Percentiles rank a stretch among this genome's conserved stretches.
These are phyloP conservation scores for Exserohilum turcica DNA, from an alignment of 2,329 filamentous ascomycete species.

Conservation along the genomic window DNA sequence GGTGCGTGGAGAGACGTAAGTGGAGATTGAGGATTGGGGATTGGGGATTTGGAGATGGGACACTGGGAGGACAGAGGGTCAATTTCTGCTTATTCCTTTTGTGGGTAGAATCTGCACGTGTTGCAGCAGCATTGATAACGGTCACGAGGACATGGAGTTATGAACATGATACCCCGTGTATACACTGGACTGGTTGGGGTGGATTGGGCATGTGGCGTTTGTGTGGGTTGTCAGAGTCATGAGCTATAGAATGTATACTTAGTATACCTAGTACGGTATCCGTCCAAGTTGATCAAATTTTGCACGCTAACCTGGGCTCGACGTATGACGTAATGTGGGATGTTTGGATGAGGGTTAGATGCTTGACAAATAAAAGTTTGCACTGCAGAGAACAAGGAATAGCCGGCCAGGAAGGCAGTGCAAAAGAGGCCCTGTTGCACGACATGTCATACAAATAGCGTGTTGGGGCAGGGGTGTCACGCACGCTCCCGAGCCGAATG, in stretches of 20 bases:
- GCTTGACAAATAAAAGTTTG: not conserved
- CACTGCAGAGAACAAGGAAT: not conserved
- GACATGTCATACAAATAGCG: not conserved
- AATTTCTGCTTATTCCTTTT: constrained; percentile 8
- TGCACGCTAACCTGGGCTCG: not conserved
- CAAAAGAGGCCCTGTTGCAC: not conserved
- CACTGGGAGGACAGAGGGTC: not conserved
- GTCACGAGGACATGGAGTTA: constrained; percentile 10
- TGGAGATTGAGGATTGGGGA: not conserved
- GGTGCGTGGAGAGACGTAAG: constrained; percentile 8
- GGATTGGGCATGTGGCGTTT: constrained; percentile 10
- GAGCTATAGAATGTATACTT: not conserved
- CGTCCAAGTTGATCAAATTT: not conserved
- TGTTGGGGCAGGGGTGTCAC: constrained; percentile 9
- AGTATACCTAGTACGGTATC: not conserved
- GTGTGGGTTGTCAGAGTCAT: constrained; percentile 3
- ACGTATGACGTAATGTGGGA: not conserved
- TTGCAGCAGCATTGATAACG: constrained; percentile 5
- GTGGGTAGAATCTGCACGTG: constrained; percentile 26
- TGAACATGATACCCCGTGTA: constrained; percentile 18
- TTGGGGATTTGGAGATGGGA: not conserved
- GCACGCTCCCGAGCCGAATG: constrained; percentile 20
- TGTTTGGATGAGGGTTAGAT: not conserved
- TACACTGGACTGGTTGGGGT: constrained; percentile 5
- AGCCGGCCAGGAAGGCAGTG: too few species aligned